Conservation (phyloP, 257 asterid species). For the Eucommia ulmoides region DNA sequence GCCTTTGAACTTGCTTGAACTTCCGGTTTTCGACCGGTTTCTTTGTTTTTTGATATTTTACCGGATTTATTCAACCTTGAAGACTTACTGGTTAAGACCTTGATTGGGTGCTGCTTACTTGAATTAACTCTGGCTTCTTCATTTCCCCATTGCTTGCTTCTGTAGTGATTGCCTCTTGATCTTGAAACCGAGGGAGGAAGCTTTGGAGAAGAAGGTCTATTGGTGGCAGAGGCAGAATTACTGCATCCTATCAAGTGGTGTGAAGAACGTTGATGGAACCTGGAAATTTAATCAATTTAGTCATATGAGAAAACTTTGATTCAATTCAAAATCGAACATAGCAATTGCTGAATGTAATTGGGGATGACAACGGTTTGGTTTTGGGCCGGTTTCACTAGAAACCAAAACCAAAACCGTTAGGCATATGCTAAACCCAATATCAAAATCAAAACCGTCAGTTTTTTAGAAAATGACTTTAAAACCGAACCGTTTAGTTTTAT, state of each 20-base stretch:
- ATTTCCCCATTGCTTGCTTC: constrained; percentile 15
- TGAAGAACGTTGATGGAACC: constrained; percentile 35
- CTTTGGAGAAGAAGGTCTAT: constrained; percentile 22
- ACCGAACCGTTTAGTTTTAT: too few species aligned
- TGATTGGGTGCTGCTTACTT: constrained; percentile 11
- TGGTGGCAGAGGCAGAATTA: constrained; percentile 8
- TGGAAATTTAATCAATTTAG: constrained; percentile 13
- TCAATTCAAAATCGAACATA: too few species aligned
- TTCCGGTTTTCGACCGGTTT: constrained; percentile 1
- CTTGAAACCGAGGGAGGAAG: constrained; percentile 32
- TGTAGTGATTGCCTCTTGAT: constrained; percentile 28
- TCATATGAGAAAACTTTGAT: too few species aligned
- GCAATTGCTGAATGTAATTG: too few species aligned
- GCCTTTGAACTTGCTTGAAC: constrained; percentile 5
- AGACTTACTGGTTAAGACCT: constrained; percentile 8
- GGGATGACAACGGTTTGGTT: too few species aligned
- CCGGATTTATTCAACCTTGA: constrained; percentile 5
- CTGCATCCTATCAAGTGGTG: constrained; percentile 2
- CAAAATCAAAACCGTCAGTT: too few species aligned
- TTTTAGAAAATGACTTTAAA: too few species aligned
- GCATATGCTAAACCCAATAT: too few species aligned
- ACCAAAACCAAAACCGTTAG: too few species aligned
- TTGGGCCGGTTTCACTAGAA: too few species aligned
- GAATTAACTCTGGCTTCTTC: constrained; percentile 6
- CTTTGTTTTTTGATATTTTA: constrained; percentile 5